Base-by-base conservation (phyloP, 140 eudicot genomes). In the Eryngium alpinum region DNA sequence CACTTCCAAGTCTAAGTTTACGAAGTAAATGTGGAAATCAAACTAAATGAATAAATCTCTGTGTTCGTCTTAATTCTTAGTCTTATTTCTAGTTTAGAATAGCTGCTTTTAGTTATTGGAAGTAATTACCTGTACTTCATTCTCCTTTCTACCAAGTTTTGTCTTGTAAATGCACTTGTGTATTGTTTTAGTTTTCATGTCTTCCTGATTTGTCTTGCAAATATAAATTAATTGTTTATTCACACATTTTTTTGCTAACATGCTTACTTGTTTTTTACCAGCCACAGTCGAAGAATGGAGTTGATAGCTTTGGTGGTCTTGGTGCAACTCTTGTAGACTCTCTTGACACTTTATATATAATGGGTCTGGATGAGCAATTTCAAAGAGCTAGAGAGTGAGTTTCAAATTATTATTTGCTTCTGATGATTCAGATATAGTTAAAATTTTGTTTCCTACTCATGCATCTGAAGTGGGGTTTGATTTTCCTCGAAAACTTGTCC, bases 231-330 rank as follows among this genome's bases (percentile, higher is more conserved):
- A 71, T 51, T 27, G 49, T 75, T 33, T 31, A 69, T 46, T 67
- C 76, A 49, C 5, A 63, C 16, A 71, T 17, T 4, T 63, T 43
- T 11, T 51, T 75, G 71, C 75, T 60, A 56, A 75, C 83, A 81
- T 79, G 71, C 83, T 62, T 71, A 29, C 49, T 16, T 66, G 76
- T 86, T 84, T 71, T 52, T 74, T 87, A 38, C 81, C 93, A 94
- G 98, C 98, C 98, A 72, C 96, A 94, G 85, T 80, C 98, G 18
- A 94, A 88, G 90, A 92, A 83, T 72, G 98, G 98, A 38, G 94
- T 92, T 33, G 90, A 94, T 87, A 92, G 98, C 90, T 94, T 94
- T 86, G 98, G 98, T 72, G 98, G 98, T 76, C 99, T 95, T 67
- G 98, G 98, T 76, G 98, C 98, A 75, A 94, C 98, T 81, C 52